Evolutionary conservation across 352 stramenopile species (phyloP), one percentile per base, ranked within the genome.

Genomic region (Pythium myriotylum): DNA sequence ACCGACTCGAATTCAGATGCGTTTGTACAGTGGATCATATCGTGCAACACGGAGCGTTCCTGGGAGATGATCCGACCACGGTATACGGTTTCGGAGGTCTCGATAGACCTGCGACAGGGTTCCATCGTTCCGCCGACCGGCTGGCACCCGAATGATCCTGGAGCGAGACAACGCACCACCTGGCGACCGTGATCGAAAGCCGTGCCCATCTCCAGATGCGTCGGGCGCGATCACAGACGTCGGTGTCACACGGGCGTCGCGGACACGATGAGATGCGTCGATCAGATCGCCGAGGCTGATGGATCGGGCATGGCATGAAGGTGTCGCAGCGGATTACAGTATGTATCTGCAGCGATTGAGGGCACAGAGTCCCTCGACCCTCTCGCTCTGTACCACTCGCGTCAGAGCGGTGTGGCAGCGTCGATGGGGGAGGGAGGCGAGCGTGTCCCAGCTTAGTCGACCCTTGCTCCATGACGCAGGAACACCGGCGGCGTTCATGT

Each of bases 61-160:
- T 13, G 2, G 9, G 10, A 7, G n/a, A n/a, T 50, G 22, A 50
- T 23, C 32, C 26, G 19, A 16, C 13, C 22, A 32, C 22, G 14
- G 8, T 54, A 54, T 54, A 3, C 4, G 24, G 23, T 52, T 52
- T 20, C 13, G 4, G 23, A 52, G 27, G n/a, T 14, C 3, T 26
- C 0, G 9, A 42, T 42, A 20, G 47, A 27, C 47, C 47, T 54
- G 47, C 47, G 47, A 42, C 47, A 54, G 47, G 47, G 47, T 54
- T 54, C 47, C 17, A 54, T 54, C 26, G n/a, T 54, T 42, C 29
- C 6, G 27, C 2, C 17, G 41, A 7, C 47, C 17, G n/a, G 41
- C 9, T 50, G 43, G 23, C 32, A 16, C 29, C 3, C 2, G 26
- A 43, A 27, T 54, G 47, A 54, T 54, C 47, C 14, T 8, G 27